Percentiles rank a stretch among this genome's conserved stretches.
These are phyloP conservation scores for Penicillium glabrum DNA, from an alignment of 2,329 filamentous ascomycete species.

Conservation along the genomic window DNA sequence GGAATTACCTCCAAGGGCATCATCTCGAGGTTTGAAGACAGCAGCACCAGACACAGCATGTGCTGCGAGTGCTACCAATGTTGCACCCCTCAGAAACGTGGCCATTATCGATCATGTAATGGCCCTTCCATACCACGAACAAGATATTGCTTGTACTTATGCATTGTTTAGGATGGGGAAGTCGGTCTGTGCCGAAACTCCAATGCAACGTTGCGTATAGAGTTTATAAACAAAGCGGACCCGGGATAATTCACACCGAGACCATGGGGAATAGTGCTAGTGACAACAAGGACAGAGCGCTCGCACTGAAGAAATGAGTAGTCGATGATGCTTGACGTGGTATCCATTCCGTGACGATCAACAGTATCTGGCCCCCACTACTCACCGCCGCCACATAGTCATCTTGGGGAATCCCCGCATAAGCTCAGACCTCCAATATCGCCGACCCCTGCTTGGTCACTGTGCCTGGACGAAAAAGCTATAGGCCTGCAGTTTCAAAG, in stretches of 20 bases:
- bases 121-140: not conserved
- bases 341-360: no score
- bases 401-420: no score
- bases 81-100: not conserved
- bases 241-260: constrained; percentile 8
- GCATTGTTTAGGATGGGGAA: not conserved
- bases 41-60: not conserved
- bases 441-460: no score
- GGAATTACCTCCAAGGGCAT: not conserved
- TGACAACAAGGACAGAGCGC: not conserved
- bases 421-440: no score
- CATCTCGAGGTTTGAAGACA: not conserved
- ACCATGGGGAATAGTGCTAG: not conserved
- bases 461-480: no score
- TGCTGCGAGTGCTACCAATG: not conserved
- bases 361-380: no score
- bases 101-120: not conserved
- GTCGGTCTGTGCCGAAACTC: constrained; percentile 1
- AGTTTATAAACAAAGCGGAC: not conserved
- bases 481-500: no score
- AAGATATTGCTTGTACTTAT: not conserved
- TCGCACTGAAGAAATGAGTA: no score
- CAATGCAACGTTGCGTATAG: constrained; percentile 7
- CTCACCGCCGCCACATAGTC: no score
- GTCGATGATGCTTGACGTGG: no score